Conservation (phyloP, 768 basidiomycete species). For the Calocybe cyanea region DNA sequence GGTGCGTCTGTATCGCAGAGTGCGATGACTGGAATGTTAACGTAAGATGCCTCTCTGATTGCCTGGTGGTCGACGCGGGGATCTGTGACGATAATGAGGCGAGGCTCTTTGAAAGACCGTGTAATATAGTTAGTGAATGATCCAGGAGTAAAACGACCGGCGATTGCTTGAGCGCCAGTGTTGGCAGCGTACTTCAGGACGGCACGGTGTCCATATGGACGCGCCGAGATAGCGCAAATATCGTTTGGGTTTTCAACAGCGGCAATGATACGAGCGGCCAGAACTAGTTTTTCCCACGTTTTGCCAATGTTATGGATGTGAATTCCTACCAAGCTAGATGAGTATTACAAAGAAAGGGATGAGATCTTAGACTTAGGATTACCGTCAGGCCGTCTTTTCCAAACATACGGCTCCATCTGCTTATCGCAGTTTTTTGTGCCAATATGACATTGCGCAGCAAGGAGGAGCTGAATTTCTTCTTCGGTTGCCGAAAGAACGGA, state of each 20-base stretch:
- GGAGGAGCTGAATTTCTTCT: slow-evolving; percentile 94
- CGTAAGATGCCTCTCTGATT: slow-evolving; percentile 99
- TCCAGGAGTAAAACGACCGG: slow-evolving; percentile 98
- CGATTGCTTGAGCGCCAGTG: slow-evolving; percentile 98
- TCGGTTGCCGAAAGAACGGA: slow-evolving; percentile 91
- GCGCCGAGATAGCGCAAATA: slow-evolving; percentile 96
- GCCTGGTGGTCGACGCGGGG: slow-evolving; percentile 99
- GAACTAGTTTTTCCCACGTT: slow-evolving; percentile 99
- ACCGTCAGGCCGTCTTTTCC: slow-evolving; percentile 96
- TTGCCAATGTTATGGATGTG: slow-evolving; percentile 98
- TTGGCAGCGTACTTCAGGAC: slow-evolving; percentile 98
- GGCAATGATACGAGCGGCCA: slow-evolving; percentile 96
- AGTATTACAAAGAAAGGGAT: slow-evolving; percentile 1
- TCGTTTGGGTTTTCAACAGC: slow-evolving; percentile 98
- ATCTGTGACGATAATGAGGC: slow-evolving; percentile 97
- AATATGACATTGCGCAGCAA: slow-evolving; percentile 94
- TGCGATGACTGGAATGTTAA: slow-evolving; percentile 99
- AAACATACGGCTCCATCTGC: slow-evolving; percentile 98
- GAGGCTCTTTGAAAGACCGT: slow-evolving; percentile 99
- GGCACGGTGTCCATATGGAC: slow-evolving; percentile 98
- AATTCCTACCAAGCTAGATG: slow-evolving; percentile 60
- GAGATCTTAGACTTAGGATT: slow-evolving; percentile 26
- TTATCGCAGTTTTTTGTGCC: slow-evolving; percentile 99
- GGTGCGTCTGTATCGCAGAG: slow-evolving; percentile 99
- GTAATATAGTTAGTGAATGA: slow-evolving; percentile 99